Percentiles rank a stretch among this genome's conserved stretches.
Evolutionary conservation across 768 basidiomycete genomes (phyloP).

Genomic region (Mycena galericulata): DNA sequence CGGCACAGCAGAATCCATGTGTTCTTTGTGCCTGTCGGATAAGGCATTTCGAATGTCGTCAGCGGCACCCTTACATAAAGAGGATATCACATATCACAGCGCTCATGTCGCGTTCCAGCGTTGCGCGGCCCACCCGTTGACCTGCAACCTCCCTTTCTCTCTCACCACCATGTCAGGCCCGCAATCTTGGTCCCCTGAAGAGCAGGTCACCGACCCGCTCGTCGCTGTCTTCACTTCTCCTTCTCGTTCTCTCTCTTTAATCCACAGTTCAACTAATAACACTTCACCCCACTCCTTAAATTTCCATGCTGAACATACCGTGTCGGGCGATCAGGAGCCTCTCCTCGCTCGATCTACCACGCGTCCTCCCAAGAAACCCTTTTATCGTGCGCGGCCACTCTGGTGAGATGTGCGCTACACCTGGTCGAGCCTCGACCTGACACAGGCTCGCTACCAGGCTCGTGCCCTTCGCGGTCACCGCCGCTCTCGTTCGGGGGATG

Average conservation of each 20-base stretch:
- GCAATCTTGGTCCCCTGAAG: constrained; percentile 26
- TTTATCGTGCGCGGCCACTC: constrained; percentile 65
- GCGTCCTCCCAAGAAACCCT: constrained; percentile 54
- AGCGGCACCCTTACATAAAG: background rate
- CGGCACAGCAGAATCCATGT: constrained; percentile 18
- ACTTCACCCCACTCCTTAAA: constrained; percentile 25
- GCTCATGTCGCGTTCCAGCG: constrained; percentile 16
- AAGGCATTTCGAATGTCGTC: background rate
- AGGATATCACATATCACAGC: background rate
- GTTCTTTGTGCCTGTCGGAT: background rate
- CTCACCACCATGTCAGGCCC: constrained; percentile 25
- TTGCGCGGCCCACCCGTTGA: background rate
- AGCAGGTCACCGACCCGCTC: constrained; percentile 31
- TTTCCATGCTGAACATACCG: background rate
- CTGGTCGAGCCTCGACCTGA: background rate
- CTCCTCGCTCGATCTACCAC: constrained; percentile 10
- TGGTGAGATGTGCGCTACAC: constrained; percentile 50
- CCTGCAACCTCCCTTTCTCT: constrained; percentile 13
- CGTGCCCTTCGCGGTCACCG: constrained; percentile 78
- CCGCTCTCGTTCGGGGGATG: constrained; percentile 82
- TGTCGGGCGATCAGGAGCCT: constrained; percentile 27
- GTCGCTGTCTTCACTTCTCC: constrained; percentile 35
- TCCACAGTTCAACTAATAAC: constrained; percentile 20
- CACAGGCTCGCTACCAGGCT: constrained; percentile 61
- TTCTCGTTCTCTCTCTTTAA: constrained; percentile 16